A percentile compares a stretch with the other conserved stretches of the same genome.
These are phyloP conservation scores for Cadophora sp. DNA, from an alignment of 2,329 filamentous ascomycete species.

Conservation along the genomic window DNA sequence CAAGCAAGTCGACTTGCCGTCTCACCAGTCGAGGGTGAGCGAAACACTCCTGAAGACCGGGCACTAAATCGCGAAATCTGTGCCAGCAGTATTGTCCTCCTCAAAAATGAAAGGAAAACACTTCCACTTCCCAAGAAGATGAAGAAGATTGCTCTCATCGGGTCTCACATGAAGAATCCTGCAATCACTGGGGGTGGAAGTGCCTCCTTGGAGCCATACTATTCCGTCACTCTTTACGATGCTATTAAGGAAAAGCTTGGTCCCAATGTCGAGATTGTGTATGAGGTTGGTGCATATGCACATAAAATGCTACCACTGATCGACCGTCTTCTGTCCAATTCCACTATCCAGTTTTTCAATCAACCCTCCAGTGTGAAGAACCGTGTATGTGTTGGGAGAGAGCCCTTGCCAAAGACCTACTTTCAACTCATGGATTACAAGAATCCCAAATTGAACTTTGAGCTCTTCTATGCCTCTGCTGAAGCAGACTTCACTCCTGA, in stretches of 20 bases:
- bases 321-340: slow-evolving; percentile 57
- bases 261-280: slow-evolving; percentile 46
- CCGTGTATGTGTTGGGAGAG: slow-evolving; percentile 58
- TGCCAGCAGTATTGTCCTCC: slow-evolving; percentile 64
- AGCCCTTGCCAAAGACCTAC: slow-evolving; percentile 51
- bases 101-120: slow-evolving; percentile 65
- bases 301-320: slow-evolving; percentile 68
- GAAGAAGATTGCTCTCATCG: slow-evolving; percentile 56
- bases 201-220: slow-evolving; percentile 45
- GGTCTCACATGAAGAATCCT: slow-evolving; percentile 56
- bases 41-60: slow-evolving; percentile 42
- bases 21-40: slow-evolving; percentile 33
- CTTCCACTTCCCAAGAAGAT: slow-evolving; percentile 57
- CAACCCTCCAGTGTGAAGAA: slow-evolving; percentile 56
- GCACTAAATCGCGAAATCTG: slow-evolving; percentile 60
- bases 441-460: slow-evolving; percentile 43
- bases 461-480: slow-evolving; percentile 47
- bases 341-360: slow-evolving; percentile 66
- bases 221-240: slow-evolving; percentile 45
- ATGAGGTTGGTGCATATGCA: slow-evolving; percentile 66
- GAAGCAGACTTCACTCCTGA: slow-evolving; percentile 40
- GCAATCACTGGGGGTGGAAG: slow-evolving; percentile 47
- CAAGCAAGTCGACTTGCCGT: slow-evolving; percentile 28
- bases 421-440: slow-evolving; percentile 60
- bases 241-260: slow-evolving; percentile 39